These are phyloP conservation scores for Thermothelomyces thermophilus DNA, from an alignment of 2,329 filamentous ascomycete species.

Conservation along the genomic window DNA sequence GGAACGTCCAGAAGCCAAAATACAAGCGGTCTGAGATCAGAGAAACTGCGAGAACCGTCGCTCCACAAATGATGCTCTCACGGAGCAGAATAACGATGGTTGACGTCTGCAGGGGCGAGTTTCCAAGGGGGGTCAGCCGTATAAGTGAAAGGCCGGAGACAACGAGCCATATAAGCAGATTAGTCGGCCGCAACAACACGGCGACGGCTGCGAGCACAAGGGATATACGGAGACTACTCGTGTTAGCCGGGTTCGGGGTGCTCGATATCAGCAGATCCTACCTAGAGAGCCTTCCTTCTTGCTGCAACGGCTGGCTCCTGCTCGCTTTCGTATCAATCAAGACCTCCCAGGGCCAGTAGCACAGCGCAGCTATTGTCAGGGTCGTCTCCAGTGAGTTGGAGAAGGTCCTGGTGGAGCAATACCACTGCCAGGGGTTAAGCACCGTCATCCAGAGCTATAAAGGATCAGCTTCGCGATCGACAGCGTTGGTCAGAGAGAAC, in stretches of 20 bases:
- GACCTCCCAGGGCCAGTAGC: conserved; percentile 81
- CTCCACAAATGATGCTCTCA: conserved; percentile 60
- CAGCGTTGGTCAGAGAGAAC: background rate
- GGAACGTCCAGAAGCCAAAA: conserved; percentile 82
- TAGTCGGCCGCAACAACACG: conserved; percentile 83
- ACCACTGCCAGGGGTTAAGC: conserved; percentile 91
- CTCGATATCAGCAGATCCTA: conserved; percentile 21
- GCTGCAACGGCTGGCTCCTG: conserved; percentile 34
- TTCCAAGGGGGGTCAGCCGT: conserved; percentile 30
- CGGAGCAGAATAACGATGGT: conserved; percentile 48
- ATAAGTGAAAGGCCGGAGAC: conserved; percentile 49
- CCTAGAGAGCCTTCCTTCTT: conserved; percentile 18
- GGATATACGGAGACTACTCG: conserved; percentile 50
- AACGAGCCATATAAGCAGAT: conserved; percentile 74
- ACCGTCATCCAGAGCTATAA: conserved; percentile 61
- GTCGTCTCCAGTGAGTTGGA: conserved; percentile 93
- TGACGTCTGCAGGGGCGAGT: conserved; percentile 38
- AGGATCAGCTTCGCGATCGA: background rate
- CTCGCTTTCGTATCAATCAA: conserved; percentile 37
- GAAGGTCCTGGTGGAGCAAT: conserved; percentile 85
- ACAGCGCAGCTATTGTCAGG: conserved; percentile 71
- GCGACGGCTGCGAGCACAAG: conserved; percentile 73
- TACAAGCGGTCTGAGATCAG: conserved; percentile 66
- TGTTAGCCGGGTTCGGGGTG: background rate
- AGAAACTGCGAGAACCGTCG: conserved; percentile 56